These are phyloP conservation scores for Calonectria pteridis DNA, from an alignment of 2,329 filamentous ascomycete species.

Conservation along the genomic window DNA sequence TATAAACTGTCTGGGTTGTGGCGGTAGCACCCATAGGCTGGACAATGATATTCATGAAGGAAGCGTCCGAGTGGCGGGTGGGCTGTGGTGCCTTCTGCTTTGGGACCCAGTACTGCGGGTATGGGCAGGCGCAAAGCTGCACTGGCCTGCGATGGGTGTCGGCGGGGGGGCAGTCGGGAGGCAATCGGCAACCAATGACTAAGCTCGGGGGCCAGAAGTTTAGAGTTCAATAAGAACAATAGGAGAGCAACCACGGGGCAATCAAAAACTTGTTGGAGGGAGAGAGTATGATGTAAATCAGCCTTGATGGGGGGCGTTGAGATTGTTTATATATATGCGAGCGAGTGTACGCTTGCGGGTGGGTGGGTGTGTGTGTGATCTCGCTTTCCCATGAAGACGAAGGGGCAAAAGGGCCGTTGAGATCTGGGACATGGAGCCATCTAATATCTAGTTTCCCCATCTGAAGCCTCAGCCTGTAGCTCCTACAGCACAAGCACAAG, in stretches of 20 bases:
- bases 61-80: not conserved
- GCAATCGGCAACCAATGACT: conserved; percentile 15
- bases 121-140: not conserved
- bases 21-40: conserved; percentile 24
- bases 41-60: conserved; percentile 28
- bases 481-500: conserved; percentile 6
- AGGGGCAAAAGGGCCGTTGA: conserved; percentile 5
- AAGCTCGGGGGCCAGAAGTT: conserved; percentile 16
- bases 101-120: not conserved
- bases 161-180: conserved; percentile 8
- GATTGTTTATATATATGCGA: not conserved
- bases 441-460: conserved; percentile 24
- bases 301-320: not conserved
- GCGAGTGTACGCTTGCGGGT: not conserved
- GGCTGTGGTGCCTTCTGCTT: conserved; percentile 18
- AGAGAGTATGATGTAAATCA: not conserved
- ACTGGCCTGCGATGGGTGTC: conserved; percentile 16
- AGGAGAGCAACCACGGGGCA: not conserved
- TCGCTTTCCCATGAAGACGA: conserved; percentile 9
- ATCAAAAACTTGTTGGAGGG: not conserved
- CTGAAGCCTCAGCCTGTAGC: conserved; percentile 9
- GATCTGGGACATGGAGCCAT: conserved; percentile 24
- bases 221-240: not conserved
- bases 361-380: not conserved
- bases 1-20: conserved; percentile 24